Base-by-base conservation (phyloP, 164 flowering plant genomes). In the Chimonanthus praecox region DNA sequence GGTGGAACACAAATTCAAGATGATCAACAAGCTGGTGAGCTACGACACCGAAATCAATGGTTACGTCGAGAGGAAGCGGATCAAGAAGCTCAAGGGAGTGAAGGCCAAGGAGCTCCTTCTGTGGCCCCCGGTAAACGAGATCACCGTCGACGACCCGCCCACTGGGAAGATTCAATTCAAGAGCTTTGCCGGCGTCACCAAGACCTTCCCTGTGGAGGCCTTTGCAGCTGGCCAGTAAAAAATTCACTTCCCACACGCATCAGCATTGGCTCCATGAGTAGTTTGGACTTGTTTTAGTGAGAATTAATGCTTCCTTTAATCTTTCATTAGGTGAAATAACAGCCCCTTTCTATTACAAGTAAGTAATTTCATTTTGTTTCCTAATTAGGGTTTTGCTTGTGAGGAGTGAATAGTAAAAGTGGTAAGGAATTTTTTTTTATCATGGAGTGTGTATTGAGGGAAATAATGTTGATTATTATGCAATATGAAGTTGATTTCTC, bases 61-160 rank as follows among this genome's bases (percentile, higher is more conserved):
- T 2, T 72, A 60, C 20, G 70, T 82, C 11, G 75, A 75, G 49
- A 72, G 72, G 64, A 71, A 73, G 51, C 5, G 73, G 61, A 82
- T 82, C 58, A 82, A 77, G 80, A 82, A 82, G 72, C 82, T 82
- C 21, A 82, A 75, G 60, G 84, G 84, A 13, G 82, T 82, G 69
- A 82, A 79, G 82, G 84, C 80, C n/a, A 82, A 73, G 80, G 84
- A 82, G 75, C 75, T 82, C 73, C 47, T 82, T 65, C 13, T 82
- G 43, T 82, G 82, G 84, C 77, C 78, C 2, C 78, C 82, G 3
- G 82, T 82, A n/a, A 75, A 71, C 21, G 82, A 82, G 77, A 82
- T 82, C 68, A 50, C 16, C 5, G 79, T 79, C 49, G 77, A 77
- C 54, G 72, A 79, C 10, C 78, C 82, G 3, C 73, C 80, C 18